A percentile compares a stretch with the other conserved stretches of the same genome.
These are phyloP conservation scores for Ceratocystis eucalypticola DNA, from an alignment of 2,329 filamentous ascomycete genomes.

Conservation along the genomic window DNA sequence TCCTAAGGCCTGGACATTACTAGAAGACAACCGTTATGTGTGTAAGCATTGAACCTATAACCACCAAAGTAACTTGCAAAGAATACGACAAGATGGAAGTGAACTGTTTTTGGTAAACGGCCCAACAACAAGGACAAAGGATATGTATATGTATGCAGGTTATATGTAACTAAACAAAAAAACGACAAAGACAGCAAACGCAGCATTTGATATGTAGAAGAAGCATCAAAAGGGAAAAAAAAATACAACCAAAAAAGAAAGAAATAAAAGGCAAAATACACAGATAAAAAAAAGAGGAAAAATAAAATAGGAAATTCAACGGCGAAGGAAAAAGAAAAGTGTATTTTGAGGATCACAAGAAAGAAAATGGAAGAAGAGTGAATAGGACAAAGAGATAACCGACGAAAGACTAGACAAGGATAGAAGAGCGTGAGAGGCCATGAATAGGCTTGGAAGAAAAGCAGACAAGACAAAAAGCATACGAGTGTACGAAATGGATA, in stretches of 20 bases:
- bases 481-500: neutral
- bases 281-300: neutral
- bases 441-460: neutral
- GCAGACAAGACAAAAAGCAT: neutral
- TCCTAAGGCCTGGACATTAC: neutral
- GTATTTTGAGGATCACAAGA: neutral
- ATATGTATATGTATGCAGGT: slow-evolving; percentile 6
- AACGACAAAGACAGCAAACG: neutral
- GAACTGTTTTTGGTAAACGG: neutral
- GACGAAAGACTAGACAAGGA: neutral
- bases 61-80: too few species aligned
- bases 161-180: slow-evolving; percentile 6
- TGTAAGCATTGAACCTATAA: neutral
- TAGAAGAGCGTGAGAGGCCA: neutral
- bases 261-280: neutral
- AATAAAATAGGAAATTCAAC: neutral
- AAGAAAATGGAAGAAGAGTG: neutral
- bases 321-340: neutral
- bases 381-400: neutral
- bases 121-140: neutral
- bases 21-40: neutral
- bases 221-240: slow-evolving; percentile 2
- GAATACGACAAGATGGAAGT: neutral
- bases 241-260: neutral
- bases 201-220: slow-evolving; percentile 1